phyloP scores from a whole-genome alignment of 164 flowering plant genomes.

The Buxus sempervirens region DNA sequence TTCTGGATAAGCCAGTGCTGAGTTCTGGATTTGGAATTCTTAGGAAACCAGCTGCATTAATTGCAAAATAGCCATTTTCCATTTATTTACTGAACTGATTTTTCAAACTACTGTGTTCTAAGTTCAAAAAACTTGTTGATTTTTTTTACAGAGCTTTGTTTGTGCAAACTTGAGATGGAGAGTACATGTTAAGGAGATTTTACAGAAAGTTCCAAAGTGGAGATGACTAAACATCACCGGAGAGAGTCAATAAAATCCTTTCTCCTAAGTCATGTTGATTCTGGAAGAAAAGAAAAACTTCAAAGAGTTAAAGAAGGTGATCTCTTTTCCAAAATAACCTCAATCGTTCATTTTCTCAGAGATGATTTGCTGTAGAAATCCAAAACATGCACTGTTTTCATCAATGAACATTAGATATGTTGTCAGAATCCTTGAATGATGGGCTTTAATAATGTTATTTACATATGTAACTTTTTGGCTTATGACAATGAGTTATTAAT shows the following conservation, averaged over 20 bases:
- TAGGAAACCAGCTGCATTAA: neutral
- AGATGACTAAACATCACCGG: slow-evolving; percentile 22
- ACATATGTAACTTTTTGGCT: no score
- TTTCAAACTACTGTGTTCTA: neutral
- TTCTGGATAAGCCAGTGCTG: no score
- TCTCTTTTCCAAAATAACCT: neutral
- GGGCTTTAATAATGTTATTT: no score
- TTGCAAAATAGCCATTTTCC: neutral
- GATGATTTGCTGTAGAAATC: no score
- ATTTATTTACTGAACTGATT: neutral
- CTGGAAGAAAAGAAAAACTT: slow-evolving; percentile 52
- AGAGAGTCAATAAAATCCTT: slow-evolving; percentile 45
- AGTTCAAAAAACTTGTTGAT: neutral
- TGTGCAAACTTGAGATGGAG: slow-evolving; percentile 3
- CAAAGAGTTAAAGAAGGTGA: slow-evolving; percentile 64
- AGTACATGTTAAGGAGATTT: neutral
- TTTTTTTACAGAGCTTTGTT: slow-evolving; percentile 7
- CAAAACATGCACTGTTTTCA: no score
- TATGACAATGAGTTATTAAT: no score
- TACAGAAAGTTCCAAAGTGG: neutral
- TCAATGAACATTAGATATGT: no score
- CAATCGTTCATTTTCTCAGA: neutral
- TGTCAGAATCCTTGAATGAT: no score
- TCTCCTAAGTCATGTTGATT: slow-evolving; percentile 53
- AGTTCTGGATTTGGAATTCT: neutral